A percentile compares a stretch with the other conserved stretches of the same genome.
Conservation (phyloP, 2,329 filamentous ascomycete species). For the Claviceps paspali region DNA sequence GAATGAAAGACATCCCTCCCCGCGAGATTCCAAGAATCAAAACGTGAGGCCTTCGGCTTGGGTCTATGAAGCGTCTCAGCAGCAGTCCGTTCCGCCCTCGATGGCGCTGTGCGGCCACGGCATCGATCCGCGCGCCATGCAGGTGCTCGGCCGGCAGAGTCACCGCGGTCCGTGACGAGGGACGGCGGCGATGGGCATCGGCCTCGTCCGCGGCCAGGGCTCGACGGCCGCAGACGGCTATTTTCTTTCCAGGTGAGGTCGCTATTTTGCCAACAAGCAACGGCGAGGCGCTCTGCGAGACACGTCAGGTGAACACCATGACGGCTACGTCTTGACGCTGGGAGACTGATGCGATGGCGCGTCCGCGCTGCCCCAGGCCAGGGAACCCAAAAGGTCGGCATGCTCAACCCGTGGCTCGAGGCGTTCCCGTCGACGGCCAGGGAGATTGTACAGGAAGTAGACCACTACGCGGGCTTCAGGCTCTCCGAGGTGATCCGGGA, state of each 20-base stretch:
- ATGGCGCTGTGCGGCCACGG: slow-evolving; percentile 7
- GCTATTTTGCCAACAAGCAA: no score
- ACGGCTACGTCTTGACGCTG: no score
- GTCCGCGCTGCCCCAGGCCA: slow-evolving; percentile 42
- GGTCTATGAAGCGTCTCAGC: slow-evolving; percentile 19
- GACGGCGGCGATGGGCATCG: slow-evolving; percentile 2
- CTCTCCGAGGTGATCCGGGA: slow-evolving; percentile 66
- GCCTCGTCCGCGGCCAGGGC: slow-evolving; percentile 16
- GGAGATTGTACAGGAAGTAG: slow-evolving; percentile 73
- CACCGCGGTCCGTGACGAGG: neutral
- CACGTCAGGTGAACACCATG: no score
- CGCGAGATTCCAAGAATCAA: neutral
- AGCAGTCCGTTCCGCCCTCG: slow-evolving; percentile 15
- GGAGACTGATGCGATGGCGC: neutral
- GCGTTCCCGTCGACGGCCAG: slow-evolving; percentile 66
- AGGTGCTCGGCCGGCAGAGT: neutral
- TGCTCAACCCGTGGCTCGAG: slow-evolving; percentile 73
- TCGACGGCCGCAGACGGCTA: slow-evolving; percentile 33
- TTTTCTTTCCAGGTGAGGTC: slow-evolving; percentile 44
- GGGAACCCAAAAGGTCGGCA: slow-evolving; percentile 78
- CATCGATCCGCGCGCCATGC: neutral
- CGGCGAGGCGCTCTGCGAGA: no score
- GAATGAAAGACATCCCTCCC: slow-evolving; percentile 7
- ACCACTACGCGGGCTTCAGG: slow-evolving; percentile 57
- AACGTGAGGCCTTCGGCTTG: slow-evolving; percentile 9